Conservation (phyloP, 2,329 filamentous ascomycete species). For the Exophiala mesophila region DNA sequence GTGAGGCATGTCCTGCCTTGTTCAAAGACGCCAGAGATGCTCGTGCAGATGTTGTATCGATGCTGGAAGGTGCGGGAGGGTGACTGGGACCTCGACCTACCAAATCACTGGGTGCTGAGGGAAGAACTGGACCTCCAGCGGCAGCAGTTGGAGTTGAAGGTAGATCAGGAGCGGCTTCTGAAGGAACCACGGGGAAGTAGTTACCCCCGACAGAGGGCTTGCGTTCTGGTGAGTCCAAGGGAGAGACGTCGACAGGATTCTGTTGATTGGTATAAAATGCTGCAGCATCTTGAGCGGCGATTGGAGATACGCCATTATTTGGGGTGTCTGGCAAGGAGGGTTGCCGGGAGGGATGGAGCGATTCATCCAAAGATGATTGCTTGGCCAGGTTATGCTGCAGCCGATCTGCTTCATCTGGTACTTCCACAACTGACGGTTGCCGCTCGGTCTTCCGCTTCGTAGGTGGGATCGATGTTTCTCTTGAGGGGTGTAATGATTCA, state of each 20-base stretch:
- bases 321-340: slow-evolving; percentile 11
- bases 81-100: slow-evolving; percentile 5
- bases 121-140: slow-evolving; percentile 23
- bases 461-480: slow-evolving; percentile 38
- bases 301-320: slow-evolving; percentile 22
- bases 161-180: slow-evolving; percentile 31
- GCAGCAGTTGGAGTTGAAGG: slow-evolving; percentile 28
- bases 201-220: slow-evolving; percentile 51
- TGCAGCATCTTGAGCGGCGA: slow-evolving; percentile 23
- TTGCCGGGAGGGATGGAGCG: slow-evolving; percentile 41
- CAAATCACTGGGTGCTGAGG: slow-evolving; percentile 24
- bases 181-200: slow-evolving; percentile 53
- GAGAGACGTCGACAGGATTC: slow-evolving; percentile 46
- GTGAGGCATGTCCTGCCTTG: slow-evolving; percentile 8
- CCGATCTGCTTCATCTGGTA: slow-evolving; percentile 52
- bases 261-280: slow-evolving; percentile 36
- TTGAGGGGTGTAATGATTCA: slow-evolving; percentile 47
- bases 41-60: slow-evolving; percentile 7
- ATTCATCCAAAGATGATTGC: slow-evolving; percentile 47
- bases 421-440: slow-evolving; percentile 57
- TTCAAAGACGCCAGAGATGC: slow-evolving; percentile 14
- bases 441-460: slow-evolving; percentile 14
- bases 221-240: slow-evolving; percentile 44
- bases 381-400: slow-evolving; percentile 41
- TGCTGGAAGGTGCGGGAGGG: slow-evolving; percentile 12